phyloP scores from a whole-genome alignment of 192 early-diverging fungal genomes.

The Backusella tuberculispora region DNA sequence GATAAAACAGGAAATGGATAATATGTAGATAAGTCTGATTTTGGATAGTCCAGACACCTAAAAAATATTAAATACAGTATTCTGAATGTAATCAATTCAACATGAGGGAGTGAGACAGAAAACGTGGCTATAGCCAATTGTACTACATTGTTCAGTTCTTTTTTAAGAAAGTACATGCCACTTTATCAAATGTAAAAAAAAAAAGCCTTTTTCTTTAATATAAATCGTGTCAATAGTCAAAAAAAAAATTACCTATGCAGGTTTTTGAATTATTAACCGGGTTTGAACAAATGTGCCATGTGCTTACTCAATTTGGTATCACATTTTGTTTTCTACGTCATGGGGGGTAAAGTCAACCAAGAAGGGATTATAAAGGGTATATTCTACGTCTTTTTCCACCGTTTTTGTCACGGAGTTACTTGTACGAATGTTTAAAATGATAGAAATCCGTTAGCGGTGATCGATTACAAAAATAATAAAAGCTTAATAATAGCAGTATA shows the following conservation, averaged over 20 bases:
- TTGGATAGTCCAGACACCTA: constrained; percentile 3
- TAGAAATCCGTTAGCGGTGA: not conserved
- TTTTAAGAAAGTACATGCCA: not conserved
- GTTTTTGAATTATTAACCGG: constrained; percentile 5
- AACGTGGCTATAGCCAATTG: constrained; percentile 11
- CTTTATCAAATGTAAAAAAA: constrained; percentile 1
- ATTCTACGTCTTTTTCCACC: not conserved
- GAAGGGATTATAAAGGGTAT: not conserved
- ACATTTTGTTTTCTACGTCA: not conserved
- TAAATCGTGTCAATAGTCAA: not conserved
- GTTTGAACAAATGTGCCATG: not conserved
- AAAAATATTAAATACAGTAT: constrained; percentile 7
- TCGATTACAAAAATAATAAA: not conserved
- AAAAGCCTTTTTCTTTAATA: not conserved
- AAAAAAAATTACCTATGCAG: not conserved
- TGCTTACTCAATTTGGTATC: constrained; percentile 1
- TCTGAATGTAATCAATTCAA: not conserved
- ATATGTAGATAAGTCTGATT: constrained; percentile 11
- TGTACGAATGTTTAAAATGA: not conserved
- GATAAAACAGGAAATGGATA: constrained; percentile 8
- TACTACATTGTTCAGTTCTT: not conserved
- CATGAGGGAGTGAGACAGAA: not conserved
- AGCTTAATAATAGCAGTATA: not conserved
- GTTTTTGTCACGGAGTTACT: not conserved
- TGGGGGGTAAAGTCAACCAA: not conserved